phyloP scores from a whole-genome alignment of 352 stramenopile genomes.

The Globisporangium echinulatum region DNA sequence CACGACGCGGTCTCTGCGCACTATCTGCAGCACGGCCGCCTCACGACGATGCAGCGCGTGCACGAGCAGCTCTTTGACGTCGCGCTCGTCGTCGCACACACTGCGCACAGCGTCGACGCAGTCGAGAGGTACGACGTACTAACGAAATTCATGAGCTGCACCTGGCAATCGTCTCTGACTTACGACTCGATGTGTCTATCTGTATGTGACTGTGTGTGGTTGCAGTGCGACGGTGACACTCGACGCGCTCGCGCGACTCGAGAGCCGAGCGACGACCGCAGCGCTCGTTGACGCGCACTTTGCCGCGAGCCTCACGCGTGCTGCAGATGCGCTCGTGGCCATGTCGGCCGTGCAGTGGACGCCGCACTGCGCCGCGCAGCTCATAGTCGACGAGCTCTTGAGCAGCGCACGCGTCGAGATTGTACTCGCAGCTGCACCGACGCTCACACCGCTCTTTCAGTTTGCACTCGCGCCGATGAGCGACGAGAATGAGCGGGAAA shows the following conservation, averaged over 20 bases:
- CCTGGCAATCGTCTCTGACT: not conserved
- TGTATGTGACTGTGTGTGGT: not conserved
- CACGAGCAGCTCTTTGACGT: slow-evolving; percentile 43
- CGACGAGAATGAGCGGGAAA: not conserved
- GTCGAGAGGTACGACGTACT: slow-evolving; percentile 12
- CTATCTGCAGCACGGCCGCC: slow-evolving; percentile 44
- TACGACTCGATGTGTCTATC: not conserved
- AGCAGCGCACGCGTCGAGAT: slow-evolving; percentile 9
- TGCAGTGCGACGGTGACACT: slow-evolving; percentile 22
- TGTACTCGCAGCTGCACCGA: not conserved
- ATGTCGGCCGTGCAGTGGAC: slow-evolving; percentile 38
- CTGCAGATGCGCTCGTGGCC: slow-evolving; percentile 12
- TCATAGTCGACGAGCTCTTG: slow-evolving; percentile 21
- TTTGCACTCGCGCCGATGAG: not conserved
- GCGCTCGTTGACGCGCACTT: slow-evolving; percentile 31
- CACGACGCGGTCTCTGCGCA: slow-evolving; percentile 40
- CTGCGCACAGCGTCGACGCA: slow-evolving; percentile 1
- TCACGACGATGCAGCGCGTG: slow-evolving; percentile 30
- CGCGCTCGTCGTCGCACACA: slow-evolving; percentile 18
- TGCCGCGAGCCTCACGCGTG: slow-evolving; percentile 16
- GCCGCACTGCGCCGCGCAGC: slow-evolving; percentile 16
- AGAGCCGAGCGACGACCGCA: slow-evolving; percentile 11
- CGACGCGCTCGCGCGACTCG: slow-evolving; percentile 19
- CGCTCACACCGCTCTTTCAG: slow-evolving; percentile 4
- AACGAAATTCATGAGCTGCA: not conserved